Percentiles rank a stretch among this genome's conserved stretches.
Evolutionary conservation across 2,329 filamentous ascomycete genomes (phyloP).

Genomic region (Exophiala lecanii-corni): DNA sequence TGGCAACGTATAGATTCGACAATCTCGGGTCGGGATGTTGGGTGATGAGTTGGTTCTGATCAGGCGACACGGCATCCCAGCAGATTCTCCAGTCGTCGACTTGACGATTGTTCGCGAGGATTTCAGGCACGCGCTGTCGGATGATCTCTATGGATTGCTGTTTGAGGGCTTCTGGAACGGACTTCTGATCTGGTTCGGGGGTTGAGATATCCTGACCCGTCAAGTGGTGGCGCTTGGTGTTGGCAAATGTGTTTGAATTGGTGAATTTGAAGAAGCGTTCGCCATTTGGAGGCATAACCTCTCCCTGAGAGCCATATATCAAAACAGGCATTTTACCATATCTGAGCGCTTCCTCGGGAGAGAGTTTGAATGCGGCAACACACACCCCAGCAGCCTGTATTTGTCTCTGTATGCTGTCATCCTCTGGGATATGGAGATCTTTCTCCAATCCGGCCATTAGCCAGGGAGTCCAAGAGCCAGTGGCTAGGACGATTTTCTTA

Average conservation of each 20-base stretch:
- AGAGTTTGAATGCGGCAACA: slow-evolving; percentile 54
- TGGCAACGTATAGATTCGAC: slow-evolving; percentile 55
- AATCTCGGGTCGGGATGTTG: slow-evolving; percentile 42
- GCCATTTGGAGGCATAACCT: slow-evolving; percentile 46
- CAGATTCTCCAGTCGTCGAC: slow-evolving; percentile 45
- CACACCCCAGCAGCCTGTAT: slow-evolving; percentile 57
- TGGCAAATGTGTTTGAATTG: slow-evolving; percentile 56
- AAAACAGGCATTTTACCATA: slow-evolving; percentile 53
- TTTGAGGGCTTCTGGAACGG: slow-evolving; percentile 39
- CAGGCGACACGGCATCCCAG: slow-evolving; percentile 60
- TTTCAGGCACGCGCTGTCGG: slow-evolving; percentile 25
- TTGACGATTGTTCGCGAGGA: slow-evolving; percentile 30
- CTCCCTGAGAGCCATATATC: slow-evolving; percentile 43
- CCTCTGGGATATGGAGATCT: slow-evolving; percentile 40
- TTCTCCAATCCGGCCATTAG: slow-evolving; percentile 50
- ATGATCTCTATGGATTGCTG: slow-evolving; percentile 35
- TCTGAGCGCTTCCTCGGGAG: slow-evolving; percentile 45
- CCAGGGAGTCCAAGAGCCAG: slow-evolving; percentile 54
- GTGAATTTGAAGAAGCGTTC: slow-evolving; percentile 58
- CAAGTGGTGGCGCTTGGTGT: slow-evolving; percentile 44
- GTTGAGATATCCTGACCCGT: slow-evolving; percentile 52
- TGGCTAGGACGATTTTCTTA: slow-evolving; percentile 51
- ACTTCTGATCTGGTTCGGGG: slow-evolving; percentile 43
- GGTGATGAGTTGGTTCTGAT: slow-evolving; percentile 59
- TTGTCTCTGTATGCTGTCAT: slow-evolving; percentile 48